Conservation (phyloP, 176 grass and related monocot genomes). For the Metroxylon sagu region DNA sequence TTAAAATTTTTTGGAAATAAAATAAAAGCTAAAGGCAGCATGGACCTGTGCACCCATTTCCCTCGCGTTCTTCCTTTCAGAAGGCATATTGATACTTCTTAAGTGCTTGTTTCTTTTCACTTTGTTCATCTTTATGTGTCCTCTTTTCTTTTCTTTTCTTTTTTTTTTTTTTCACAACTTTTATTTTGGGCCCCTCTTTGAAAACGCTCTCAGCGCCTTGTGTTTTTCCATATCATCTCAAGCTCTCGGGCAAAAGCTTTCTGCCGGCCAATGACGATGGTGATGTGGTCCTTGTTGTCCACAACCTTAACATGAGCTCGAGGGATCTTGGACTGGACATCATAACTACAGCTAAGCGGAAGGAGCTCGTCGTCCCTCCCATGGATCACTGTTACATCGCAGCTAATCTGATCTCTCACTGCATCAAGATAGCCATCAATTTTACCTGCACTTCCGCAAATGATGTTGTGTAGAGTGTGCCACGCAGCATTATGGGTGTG, state of each 20-base stretch:
- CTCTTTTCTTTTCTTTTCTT: too few species aligned
- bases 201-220: neutral
- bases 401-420: slow-evolving; percentile 14
- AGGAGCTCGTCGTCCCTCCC: slow-evolving; percentile 14
- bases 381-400: slow-evolving; percentile 12
- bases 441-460: slow-evolving; percentile 12
- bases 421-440: neutral
- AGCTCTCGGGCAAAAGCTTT: slow-evolving; percentile 13
- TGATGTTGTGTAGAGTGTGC: slow-evolving; percentile 18
- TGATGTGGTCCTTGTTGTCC: slow-evolving; percentile 11
- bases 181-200: too few species aligned
- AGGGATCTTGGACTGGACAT: slow-evolving; percentile 7
- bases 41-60: too few species aligned
- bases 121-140: too few species aligned
- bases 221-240: slow-evolving; percentile 8
- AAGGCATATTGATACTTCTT: too few species aligned
- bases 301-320: slow-evolving; percentile 4
- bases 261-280: slow-evolving; percentile 16
- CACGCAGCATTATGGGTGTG: slow-evolving; percentile 13
- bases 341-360: slow-evolving; percentile 5
- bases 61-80: too few species aligned
- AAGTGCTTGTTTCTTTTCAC: too few species aligned
- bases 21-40: too few species aligned
- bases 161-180: too few species aligned
- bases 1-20: too few species aligned